Evolutionary conservation across 2,329 filamentous ascomycete species (phyloP), one percentile per base, ranked within the genome.

Genomic region (Aspergillus terreus): DNA sequence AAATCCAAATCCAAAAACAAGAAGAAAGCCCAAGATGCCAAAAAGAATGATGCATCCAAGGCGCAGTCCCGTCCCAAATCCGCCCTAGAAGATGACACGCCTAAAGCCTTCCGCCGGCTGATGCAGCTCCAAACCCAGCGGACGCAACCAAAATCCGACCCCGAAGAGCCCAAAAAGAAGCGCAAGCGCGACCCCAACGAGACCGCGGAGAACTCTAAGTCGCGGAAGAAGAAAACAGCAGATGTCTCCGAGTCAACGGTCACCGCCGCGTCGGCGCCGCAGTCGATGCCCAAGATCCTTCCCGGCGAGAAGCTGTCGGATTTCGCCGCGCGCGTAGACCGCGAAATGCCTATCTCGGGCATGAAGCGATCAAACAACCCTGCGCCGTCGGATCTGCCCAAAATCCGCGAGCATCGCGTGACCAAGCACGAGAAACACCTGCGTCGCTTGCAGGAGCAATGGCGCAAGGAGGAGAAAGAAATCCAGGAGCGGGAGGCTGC

Each of bases 351-450:
- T 0, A 74, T 99, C 0, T 76, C 83, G 6, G 85, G 86, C 0
- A 77, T 96, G 50, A 83, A 78, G 57, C 87, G 85, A 63, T 81
- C 78, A 0, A 71, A 55, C 3, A 63, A 64, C 32, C 54, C 64
- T 1, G 56, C 59, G 12, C 51, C 56, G 3, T 50, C 51, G 15
- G 60, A 59, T 44, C 19, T 68, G 3, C 57, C 66, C 4, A 69
- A 72, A 55, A 50, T 66, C 15, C 61, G 70, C 61, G 55, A 90
- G 65, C 80, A 85, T 15, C 80, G 82, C 56, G 79, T 83, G 47
- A 96, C 92, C 5, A 87, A 86, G 69, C 94, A 92, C 64, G 92
- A 96, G 74, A 87, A 84, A 67, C 86, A 87, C 58, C 86, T 96
- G 53, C 77, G 79, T 46, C 78, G 78, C 46, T 70, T 85, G 66